Evolutionary conservation across 805 yeast species (phyloP).

Genomic region (Wickerhamiella kurtzmanii): DNA sequence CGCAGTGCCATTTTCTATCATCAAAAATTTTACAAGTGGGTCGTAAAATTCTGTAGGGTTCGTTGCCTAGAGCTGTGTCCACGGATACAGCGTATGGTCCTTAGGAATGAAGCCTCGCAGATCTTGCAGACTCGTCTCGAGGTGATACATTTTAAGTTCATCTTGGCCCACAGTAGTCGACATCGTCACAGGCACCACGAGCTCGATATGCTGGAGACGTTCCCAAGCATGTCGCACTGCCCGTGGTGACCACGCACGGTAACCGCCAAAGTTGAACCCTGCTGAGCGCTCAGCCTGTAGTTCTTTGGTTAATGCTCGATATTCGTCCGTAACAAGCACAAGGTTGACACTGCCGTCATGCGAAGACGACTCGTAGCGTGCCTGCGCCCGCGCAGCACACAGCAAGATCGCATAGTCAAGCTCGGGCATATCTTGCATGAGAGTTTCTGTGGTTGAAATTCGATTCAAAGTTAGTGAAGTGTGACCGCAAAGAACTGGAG

Average conservation of each 20-base stretch:
- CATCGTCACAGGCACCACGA: slow-evolving; percentile 32
- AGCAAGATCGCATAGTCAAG: slow-evolving; percentile 59
- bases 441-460: slow-evolving; percentile 30
- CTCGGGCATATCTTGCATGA: slow-evolving; percentile 38
- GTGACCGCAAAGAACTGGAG: slow-evolving; percentile 18
- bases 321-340: slow-evolving; percentile 67
- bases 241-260: slow-evolving; percentile 47
- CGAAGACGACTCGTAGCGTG: slow-evolving; percentile 33
- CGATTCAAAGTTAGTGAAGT: slow-evolving; percentile 11
- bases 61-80: slow-evolving; percentile 25
- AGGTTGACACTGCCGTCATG: slow-evolving; percentile 40
- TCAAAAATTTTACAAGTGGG: too few relatives aligned
- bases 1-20: too few relatives aligned
- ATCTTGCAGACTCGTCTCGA: slow-evolving; percentile 26
- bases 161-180: slow-evolving; percentile 32
- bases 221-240: slow-evolving; percentile 68
- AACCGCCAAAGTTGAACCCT: slow-evolving; percentile 30
- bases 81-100: slow-evolving; percentile 29
- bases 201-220: slow-evolving; percentile 39
- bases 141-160: slow-evolving; percentile 24
- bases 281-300: slow-evolving; percentile 31
- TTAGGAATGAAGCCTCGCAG: slow-evolving; percentile 23
- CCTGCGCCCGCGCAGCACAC: slow-evolving; percentile 58
- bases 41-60: too few relatives aligned
- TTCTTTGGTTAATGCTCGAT: slow-evolving; percentile 37